These are phyloP conservation scores for Suillus paluster DNA, from an alignment of 768 basidiomycete species.

Conservation along the genomic window DNA sequence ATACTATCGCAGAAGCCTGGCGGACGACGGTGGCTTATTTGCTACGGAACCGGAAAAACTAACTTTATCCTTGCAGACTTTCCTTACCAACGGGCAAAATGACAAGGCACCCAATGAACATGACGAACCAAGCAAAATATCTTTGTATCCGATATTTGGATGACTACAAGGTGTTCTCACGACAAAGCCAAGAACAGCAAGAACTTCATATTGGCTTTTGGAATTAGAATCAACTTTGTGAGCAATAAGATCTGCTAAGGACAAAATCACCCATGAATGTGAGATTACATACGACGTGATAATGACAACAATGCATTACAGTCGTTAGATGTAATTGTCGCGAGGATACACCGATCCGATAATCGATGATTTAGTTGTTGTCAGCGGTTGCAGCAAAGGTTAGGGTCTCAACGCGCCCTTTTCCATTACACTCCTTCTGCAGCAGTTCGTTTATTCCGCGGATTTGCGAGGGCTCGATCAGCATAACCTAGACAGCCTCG, in stretches of 20 bases:
- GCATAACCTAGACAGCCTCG: constrained; percentile 63
- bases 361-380: constrained; percentile 15
- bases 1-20: neutral
- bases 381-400: constrained; percentile 67
- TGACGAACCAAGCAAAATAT: neutral
- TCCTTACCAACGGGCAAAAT: neutral
- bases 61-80: neutral
- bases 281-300: neutral
- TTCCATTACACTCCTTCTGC: constrained; percentile 89
- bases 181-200: neutral
- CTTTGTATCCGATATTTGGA: neutral
- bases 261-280: neutral
- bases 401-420: constrained; percentile 84
- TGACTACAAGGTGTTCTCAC: neutral
- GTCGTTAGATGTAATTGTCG: neutral
- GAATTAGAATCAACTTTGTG: neutral
- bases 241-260: constrained; percentile 1
- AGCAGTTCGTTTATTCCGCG: constrained; percentile 86
- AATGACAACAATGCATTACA: neutral
- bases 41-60: neutral
- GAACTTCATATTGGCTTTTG: neutral
- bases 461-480: constrained; percentile 94
- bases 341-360: neutral
- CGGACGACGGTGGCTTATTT: neutral
- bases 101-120: neutral